Evolutionary conservation across 768 basidiomycete species (phyloP), one percentile per base, ranked within the genome.

Genomic region (Piloderma croceum): DNA sequence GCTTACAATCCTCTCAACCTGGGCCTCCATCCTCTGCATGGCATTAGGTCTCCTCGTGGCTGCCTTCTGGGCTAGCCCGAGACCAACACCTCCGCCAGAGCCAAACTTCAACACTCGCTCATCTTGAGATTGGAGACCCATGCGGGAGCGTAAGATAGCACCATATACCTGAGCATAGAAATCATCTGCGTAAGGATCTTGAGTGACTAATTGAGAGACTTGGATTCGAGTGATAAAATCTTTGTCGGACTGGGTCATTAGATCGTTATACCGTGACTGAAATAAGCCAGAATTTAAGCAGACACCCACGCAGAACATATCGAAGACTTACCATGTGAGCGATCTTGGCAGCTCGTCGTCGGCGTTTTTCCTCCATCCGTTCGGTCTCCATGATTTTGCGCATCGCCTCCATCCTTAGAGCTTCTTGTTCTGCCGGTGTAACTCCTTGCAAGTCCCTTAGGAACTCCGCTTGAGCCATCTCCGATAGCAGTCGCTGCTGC

Each of bases 161-260:
- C 87, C 83, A 56, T 89, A 92, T 3, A 97, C 92, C 62, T 98
- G 93, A 9, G 92, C 96, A 56, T 99, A 99, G 60, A 97, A 99
- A 59, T 99, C 96, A 48, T 98, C 94, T 23, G 89, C 81, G 61
- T 94, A 98, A 0, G 96, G 96, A 64, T 99, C 96, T 54, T 89
- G 83, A 5, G 92, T 94, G 32, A 96, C 92, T 31, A 98, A 84
- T 56, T 98, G 96, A 2, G 94, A 97, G 24, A 99, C 90, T 61
- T 99, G 96, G 47, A 99, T 98, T 19, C 96, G 82, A 24, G 96
- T 98, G 64, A 99, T 98, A 58, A 98, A 99, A 57, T 98, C 96
- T 67, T 98, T 98, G 71, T 99, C 96, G 9, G 89, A 92, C 63
- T 92, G 90, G 3, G 90, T 91, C 91, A 94, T 94, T 25, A 93